Base-by-base conservation (phyloP, 1,139 yeast species). In the Torulaspora globosa region DNA sequence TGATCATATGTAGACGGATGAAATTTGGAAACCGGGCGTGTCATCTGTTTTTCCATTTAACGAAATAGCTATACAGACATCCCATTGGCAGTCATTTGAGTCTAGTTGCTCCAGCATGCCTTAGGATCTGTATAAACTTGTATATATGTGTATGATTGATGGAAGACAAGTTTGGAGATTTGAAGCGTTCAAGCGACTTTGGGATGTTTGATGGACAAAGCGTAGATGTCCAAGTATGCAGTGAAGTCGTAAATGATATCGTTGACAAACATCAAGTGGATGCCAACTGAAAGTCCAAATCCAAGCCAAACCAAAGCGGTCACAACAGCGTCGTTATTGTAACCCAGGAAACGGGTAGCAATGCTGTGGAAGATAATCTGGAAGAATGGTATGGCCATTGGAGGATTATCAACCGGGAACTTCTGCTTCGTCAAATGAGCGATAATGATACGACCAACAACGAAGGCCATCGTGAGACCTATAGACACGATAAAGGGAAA, bases 201-300 rank as follows among this genome's bases (percentile, higher is more conserved):
- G 60, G 84, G 86, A 65, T 89, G 90, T 66, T 89, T 89, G 60
- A 90, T 89, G 35, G 83, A 73, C 55, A 90, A 73, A 11, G 96
- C 92, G 68, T 84, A 86, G 54, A 90, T 89, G 64, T 88, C 97
- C 57, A 90, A 73, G 64, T 78, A 88, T 2, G 76, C 71, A 24
- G 97, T 89, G 60, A 90, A 86, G 57, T 88, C 97, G 59, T 73
- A 73, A 58, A 90, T 83, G 58, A 90, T 81, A 56, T 90, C 97
- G 32, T 80, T 74, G 40, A 90, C 80, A 63, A 90, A 90, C 69
- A 83, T 75, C 11, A 80, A 79, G 65, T 90, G 94, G 49, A 86
- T 74, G 3, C 95, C 95, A 33, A 86, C 60, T 29, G 88, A 73
- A 14, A 83, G 60, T 3, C 97, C 97, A 39, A 84, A 75, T 0